phyloP scores from a whole-genome alignment of 352 stramenopile species.

The Globisporangium paddicum region DNA sequence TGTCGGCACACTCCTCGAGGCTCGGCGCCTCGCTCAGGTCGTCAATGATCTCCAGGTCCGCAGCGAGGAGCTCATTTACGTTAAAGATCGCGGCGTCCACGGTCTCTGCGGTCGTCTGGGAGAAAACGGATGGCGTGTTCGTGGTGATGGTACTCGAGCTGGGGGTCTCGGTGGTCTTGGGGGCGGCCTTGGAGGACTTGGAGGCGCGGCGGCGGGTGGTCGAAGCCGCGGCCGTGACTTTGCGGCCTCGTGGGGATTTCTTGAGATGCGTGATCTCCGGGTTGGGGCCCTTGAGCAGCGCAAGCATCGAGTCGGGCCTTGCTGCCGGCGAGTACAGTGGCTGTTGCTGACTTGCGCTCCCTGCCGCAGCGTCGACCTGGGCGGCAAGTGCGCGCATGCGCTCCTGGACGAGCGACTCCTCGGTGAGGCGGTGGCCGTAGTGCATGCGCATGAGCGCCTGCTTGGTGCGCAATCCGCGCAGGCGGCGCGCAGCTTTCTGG shows the following conservation, averaged over 20 bases:
- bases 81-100: neutral
- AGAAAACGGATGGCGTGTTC: neutral
- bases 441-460: slow-evolving; percentile 74
- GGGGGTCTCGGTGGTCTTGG: neutral
- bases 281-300: slow-evolving; percentile 7
- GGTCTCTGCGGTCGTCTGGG: neutral
- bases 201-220: neutral
- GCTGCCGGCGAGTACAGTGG: slow-evolving; percentile 6
- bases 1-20: slow-evolving; percentile 59
- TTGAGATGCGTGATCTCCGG: neutral
- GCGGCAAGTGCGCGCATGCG: slow-evolving; percentile 34
- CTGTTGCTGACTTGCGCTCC: neutral
- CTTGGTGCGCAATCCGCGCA: slow-evolving; percentile 60
- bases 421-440: slow-evolving; percentile 53
- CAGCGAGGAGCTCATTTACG: neutral
- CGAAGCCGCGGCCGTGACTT: neutral
- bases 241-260: neutral
- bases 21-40: slow-evolving; percentile 46
- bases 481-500: too few species aligned
- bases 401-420: slow-evolving; percentile 62
- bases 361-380: slow-evolving; percentile 11
- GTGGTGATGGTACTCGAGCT: too few species aligned
- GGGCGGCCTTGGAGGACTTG: neutral
- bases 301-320: slow-evolving; percentile 7
- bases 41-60: slow-evolving; percentile 18